Conservation (phyloP, 805 yeast species). For the Candida vartiovaarae region DNA sequence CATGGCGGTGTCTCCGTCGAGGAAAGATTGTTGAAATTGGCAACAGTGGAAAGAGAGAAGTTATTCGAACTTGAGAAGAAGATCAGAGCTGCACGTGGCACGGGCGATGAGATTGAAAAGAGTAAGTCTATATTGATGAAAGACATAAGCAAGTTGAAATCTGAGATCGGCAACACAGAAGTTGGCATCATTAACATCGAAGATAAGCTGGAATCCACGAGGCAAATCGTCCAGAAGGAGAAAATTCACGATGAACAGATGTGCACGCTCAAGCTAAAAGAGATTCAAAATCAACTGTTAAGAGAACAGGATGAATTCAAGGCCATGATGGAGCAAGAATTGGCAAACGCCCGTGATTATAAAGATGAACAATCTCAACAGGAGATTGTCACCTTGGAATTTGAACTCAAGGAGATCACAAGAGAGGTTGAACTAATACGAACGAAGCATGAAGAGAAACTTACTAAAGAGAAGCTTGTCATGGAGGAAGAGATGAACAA, state of each 20-base stretch:
- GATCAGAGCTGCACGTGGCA: slow-evolving; percentile 2
- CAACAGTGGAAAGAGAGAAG: slow-evolving; percentile 8
- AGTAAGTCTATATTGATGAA: slow-evolving; percentile 1
- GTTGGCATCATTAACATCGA: slow-evolving; percentile 11
- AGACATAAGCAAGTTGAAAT: slow-evolving; percentile 5
- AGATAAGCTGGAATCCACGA: slow-evolving; percentile 4
- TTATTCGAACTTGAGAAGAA: slow-evolving; percentile 7
- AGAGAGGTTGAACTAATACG: slow-evolving; percentile 1
- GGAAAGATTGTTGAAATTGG: slow-evolving; percentile 6
- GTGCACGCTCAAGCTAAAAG: slow-evolving; percentile 20
- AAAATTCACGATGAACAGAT: slow-evolving; percentile 12
- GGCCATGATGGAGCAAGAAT: slow-evolving; percentile 19
- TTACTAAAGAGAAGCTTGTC: slow-evolving; percentile 1
- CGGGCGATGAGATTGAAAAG: slow-evolving; percentile 4
- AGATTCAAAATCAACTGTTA: slow-evolving; percentile 23
- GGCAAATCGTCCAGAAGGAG: slow-evolving; percentile 1
- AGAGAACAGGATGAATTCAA: slow-evolving; percentile 29
- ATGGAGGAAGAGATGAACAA: slow-evolving; percentile 14
- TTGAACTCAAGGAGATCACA: slow-evolving; percentile 5
- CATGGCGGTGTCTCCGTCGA: slow-evolving; percentile 9
- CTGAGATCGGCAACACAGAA: slow-evolving; percentile 11
- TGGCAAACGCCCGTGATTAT: slow-evolving; percentile 23
- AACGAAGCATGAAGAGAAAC: slow-evolving; percentile 2
- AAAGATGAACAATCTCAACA: slow-evolving; percentile 7
- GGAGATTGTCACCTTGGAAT: slow-evolving; percentile 17